Evolutionary conservation across 306 rosid species (phyloP), one percentile per base, ranked within the genome.

Genomic region (Cyamopsis tetragonoloba): DNA sequence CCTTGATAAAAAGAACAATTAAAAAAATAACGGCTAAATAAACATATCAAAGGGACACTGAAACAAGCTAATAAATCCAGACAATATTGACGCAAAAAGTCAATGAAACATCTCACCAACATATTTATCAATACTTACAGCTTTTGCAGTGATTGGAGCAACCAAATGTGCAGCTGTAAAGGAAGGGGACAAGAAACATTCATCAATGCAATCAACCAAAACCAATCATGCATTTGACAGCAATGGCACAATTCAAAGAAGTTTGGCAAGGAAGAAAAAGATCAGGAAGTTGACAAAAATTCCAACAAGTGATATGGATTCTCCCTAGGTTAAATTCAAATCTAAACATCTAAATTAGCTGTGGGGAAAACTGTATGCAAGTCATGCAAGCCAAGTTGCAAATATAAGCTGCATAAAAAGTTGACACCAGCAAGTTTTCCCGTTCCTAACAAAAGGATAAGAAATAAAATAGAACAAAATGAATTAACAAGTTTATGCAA

Each of bases 131-230:
- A 59, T 62, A 83, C 84, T 83, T 75, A 82, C 87, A 63, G 96
- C 98, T 72, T 85, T 84, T 26, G 96, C 98, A 6, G 77, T 8
- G 54, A 75, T 80, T 3, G 86, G 84, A 56, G 69, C 80, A 69
- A 75, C 77, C 82, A 93, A 76, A 79, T 77, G 86, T 27, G 83
- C 78, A 6, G 57, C 96, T 89, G 91, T 59, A 81, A 77, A 80
- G 57, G 72, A 43, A 9, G 66, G 34, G 63, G 76, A 67, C 35
- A 27, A 42, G 28, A 61, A 54, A 24, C 10, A 46, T 65, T 65
- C 53, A 57, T 11, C 8, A 6, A 38, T 38, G 20, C 54, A 66
- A 60, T 24, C 47, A 71, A 60, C 7, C 41, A 76, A 58, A 8
- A 43, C 30, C 68, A 41, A 64, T 11, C 28, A 39, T 24, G 70